Conservation (phyloP, 805 yeast species). For the Brettanomyces sp. region DNA sequence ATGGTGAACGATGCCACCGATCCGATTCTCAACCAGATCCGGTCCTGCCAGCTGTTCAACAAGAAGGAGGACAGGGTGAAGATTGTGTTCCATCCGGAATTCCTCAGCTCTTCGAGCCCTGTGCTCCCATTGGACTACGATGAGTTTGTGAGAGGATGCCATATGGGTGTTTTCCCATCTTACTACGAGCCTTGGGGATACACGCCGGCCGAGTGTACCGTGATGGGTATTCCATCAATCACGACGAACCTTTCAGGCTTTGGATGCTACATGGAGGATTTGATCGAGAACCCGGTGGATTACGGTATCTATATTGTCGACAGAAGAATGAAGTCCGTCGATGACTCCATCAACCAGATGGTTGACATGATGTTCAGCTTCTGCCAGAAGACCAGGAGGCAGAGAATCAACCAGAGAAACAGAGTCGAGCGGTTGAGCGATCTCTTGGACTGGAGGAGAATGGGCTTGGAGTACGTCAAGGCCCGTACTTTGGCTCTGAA, state of each 20-base stretch:
- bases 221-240: conserved; percentile 97
- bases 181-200: conserved; percentile 99
- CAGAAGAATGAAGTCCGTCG: conserved; percentile 84
- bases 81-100: conserved; percentile 96
- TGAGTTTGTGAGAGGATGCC: conserved; percentile 97
- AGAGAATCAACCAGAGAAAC: conserved; percentile 94
- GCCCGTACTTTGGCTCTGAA: conserved; percentile 88
- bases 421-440: conserved; percentile 92
- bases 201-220: conserved; percentile 98
- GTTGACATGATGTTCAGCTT: conserved; percentile 86
- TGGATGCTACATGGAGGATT: conserved; percentile 97
- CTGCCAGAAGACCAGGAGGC: conserved; percentile 83
- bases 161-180: conserved; percentile 95
- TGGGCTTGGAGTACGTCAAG: conserved; percentile 94
- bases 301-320: conserved; percentile 97
- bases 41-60: conserved; percentile 87
- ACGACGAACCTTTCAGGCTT: conserved; percentile 94
- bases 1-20: conserved; percentile 89
- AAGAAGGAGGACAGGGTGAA: conserved; percentile 85
- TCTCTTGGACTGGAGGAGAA: conserved; percentile 91
- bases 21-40: conserved; percentile 84
- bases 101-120: conserved; percentile 89
- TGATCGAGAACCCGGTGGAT: conserved; percentile 87
- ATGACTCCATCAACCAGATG: conserved; percentile 86
- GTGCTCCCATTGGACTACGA: conserved; percentile 89